Percentiles rank a stretch among this genome's conserved stretches.
Conservation (phyloP, 257 asterid species). For the Solanum peruvianum region DNA sequence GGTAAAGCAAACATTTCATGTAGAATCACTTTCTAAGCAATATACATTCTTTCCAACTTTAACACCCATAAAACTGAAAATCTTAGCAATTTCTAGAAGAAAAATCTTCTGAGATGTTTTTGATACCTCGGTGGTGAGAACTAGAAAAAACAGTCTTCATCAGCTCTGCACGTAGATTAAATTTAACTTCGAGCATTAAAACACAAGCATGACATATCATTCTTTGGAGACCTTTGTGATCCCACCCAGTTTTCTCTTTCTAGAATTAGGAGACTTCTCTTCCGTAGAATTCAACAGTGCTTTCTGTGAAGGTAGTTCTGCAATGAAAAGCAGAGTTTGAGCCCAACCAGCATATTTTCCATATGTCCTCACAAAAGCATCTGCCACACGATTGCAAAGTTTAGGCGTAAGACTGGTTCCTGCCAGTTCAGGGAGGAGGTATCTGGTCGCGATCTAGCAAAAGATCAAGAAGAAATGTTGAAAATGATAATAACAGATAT, state of each 20-base stretch:
- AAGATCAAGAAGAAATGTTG: constrained; percentile 6
- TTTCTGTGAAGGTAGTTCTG: constrained; percentile 92
- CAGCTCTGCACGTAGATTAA: background rate
- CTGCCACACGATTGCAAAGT: constrained; percentile 48
- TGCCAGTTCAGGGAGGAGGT: constrained; percentile 86
- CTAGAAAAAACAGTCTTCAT: background rate
- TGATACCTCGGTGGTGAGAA: background rate
- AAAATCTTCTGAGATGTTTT: background rate
- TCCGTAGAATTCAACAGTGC: constrained; percentile 28
- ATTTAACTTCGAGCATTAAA: background rate
- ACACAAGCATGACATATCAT: background rate
- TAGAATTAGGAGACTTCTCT: constrained; percentile 17
- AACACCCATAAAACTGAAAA: background rate
- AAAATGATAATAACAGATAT: background rate
- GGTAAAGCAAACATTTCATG: background rate
- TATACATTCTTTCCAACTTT: background rate
- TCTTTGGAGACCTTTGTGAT: background rate
- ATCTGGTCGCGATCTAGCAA: constrained; percentile 70
- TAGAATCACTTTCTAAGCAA: background rate
- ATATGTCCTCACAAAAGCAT: constrained; percentile 78
- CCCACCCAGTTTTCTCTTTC: constrained; percentile 3
- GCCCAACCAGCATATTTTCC: constrained; percentile 99
- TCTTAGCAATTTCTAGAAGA: background rate
- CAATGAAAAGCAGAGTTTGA: constrained; percentile 85
- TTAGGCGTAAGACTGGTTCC: constrained; percentile 64